A percentile compares a stretch with the other conserved stretches of the same genome.
These are phyloP conservation scores for Boechera divaricarpa DNA, from an alignment of 345 rosid genomes.

Conservation along the genomic window DNA sequence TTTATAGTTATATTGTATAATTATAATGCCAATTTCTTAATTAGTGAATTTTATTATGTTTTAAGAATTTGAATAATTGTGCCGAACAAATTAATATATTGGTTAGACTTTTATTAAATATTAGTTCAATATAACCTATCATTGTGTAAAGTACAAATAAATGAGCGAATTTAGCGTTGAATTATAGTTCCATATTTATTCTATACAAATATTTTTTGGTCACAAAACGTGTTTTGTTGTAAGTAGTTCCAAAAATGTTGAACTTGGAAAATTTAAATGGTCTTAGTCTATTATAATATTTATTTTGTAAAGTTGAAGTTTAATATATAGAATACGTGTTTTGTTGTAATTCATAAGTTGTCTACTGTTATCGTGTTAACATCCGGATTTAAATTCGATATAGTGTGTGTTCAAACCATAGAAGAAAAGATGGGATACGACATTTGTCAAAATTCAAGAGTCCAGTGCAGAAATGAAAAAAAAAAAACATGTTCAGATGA, in stretches of 20 bases:
- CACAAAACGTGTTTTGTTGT: conserved; percentile 37
- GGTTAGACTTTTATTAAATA: conserved; percentile 32
- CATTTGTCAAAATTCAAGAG: neutral
- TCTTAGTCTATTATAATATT: neutral
- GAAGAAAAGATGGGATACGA: neutral
- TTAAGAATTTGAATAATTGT: conserved; percentile 17
- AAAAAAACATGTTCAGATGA: neutral
- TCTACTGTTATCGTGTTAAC: neutral
- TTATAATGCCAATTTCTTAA: conserved; percentile 11
- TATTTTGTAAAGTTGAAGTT: neutral
- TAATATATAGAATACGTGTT: neutral
- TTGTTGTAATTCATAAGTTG: neutral
- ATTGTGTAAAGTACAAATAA: conserved; percentile 36
- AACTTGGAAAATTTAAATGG: neutral
- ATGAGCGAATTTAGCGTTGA: conserved; percentile 27
- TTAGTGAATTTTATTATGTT: neutral
- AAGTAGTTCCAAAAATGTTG: conserved; percentile 19
- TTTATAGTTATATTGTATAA: neutral
- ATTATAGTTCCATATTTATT: neutral
- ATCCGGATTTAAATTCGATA: neutral
- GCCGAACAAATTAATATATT: conserved; percentile 18
- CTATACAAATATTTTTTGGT: neutral
- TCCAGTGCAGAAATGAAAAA: neutral
- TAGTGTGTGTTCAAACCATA: neutral
- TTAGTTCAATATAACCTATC: conserved; percentile 19